A percentile compares a stretch with the other conserved stretches of the same genome.
Conservation (phyloP, 495 filamentous ascomycete species). For the Rhypophila decipiens region DNA sequence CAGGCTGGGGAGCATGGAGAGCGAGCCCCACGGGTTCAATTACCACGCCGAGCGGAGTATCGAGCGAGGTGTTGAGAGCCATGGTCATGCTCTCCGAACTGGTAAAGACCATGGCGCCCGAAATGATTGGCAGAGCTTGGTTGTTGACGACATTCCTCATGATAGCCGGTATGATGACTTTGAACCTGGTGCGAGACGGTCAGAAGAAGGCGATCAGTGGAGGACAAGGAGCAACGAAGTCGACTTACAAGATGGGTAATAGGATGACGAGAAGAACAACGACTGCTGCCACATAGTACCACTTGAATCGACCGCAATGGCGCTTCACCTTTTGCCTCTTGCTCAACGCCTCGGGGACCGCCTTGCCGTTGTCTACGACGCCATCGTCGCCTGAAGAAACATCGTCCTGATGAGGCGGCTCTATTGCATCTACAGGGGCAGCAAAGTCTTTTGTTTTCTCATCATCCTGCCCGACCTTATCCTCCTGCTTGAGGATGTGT, state of each 20-base stretch:
- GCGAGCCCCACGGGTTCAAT: constrained; percentile 6
- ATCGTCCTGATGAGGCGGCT: too few species aligned
- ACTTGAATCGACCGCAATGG: not conserved
- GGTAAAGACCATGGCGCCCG: constrained; percentile 4
- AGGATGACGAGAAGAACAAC: not conserved
- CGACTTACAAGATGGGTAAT: not conserved
- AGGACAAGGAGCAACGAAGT: not conserved
- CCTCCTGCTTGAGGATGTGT: too few species aligned
- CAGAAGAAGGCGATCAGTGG: not conserved
- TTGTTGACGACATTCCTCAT: not conserved
- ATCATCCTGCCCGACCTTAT: too few species aligned
- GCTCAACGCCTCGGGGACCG: not conserved
- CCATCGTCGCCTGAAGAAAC: not conserved
- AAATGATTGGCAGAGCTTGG: constrained; percentile 1
- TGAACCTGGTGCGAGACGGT: not conserved
- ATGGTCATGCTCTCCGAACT: not conserved
- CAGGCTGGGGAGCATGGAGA: not conserved
- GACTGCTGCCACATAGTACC: not conserved
- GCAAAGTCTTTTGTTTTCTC: too few species aligned
- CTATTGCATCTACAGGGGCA: too few species aligned
- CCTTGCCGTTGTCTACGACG: not conserved
- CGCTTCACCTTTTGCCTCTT: not conserved
- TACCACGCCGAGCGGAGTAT: constrained; percentile 4
- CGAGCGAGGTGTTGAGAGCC: constrained; percentile 2
- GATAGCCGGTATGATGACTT: not conserved